Conservation (phyloP, 768 basidiomycete genomes). For the Hericium erinaceus region DNA sequence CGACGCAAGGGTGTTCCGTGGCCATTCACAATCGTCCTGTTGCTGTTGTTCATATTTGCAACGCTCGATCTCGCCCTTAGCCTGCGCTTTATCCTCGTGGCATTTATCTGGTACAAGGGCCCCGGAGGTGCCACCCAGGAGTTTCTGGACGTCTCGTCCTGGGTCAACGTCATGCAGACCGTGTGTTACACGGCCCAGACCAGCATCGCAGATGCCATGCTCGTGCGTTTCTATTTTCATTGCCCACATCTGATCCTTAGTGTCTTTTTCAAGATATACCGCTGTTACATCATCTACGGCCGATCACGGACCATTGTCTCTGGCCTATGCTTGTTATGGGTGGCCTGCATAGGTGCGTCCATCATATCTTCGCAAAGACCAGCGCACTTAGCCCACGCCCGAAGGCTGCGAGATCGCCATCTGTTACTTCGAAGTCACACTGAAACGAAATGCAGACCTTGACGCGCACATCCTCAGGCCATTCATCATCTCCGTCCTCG, state of each 20-base stretch:
- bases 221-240: constrained; percentile 19
- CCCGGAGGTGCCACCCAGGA: constrained; percentile 21
- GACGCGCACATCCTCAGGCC: not conserved
- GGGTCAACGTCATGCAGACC: constrained; percentile 36
- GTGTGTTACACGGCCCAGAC: constrained; percentile 32
- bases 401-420: constrained; percentile 1
- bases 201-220: constrained; percentile 32
- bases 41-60: constrained; percentile 31
- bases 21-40: constrained; percentile 28
- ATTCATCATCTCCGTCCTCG: not conserved
- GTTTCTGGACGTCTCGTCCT: constrained; percentile 27
- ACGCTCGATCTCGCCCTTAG: constrained; percentile 31
- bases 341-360: constrained; percentile 10
- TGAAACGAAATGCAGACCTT: not conserved
- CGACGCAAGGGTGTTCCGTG: constrained; percentile 26
- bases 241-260: too few species aligned
- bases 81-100: constrained; percentile 32
- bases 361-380: too few species aligned
- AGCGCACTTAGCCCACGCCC: too few species aligned
- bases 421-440: constrained; percentile 5
- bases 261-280: constrained; percentile 7
- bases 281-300: constrained; percentile 20
- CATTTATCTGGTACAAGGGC: constrained; percentile 27
- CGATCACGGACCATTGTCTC: constrained; percentile 13
- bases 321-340: constrained; percentile 15